Conservation (phyloP, 768 basidiomycete species). For the Lenzites betulinus region DNA sequence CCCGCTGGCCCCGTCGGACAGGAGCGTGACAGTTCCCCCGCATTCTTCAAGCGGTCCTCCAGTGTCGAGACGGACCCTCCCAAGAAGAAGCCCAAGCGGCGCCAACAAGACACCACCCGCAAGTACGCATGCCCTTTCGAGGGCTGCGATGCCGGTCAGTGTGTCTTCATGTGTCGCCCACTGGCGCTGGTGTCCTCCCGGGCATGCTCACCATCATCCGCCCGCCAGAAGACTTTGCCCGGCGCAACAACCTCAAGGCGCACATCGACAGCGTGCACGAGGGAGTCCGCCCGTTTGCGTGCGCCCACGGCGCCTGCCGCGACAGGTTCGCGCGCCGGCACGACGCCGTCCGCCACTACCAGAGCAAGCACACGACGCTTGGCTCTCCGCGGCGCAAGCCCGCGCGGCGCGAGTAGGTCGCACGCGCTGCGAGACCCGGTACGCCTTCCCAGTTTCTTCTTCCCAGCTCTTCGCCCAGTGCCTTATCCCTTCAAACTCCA, state of each 20-base stretch:
- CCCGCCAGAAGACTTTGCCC: not conserved
- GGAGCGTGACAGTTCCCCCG: too few species aligned
- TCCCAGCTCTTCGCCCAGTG: not conserved
- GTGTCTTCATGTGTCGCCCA: too few species aligned
- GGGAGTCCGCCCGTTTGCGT: not conserved
- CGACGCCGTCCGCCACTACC: slow-evolving; percentile 12
- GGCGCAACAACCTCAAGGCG: slow-evolving; percentile 12
- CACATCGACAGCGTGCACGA: slow-evolving; percentile 15
- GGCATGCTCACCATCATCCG: too few species aligned
- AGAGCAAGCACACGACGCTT: slow-evolving; percentile 9
- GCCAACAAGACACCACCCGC: too few species aligned
- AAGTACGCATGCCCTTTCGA: too few species aligned
- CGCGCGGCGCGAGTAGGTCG: not conserved
- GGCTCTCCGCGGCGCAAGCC: slow-evolving; percentile 19
- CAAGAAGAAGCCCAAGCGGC: too few species aligned
- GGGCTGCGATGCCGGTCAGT: too few species aligned
- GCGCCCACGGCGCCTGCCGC: not conserved
- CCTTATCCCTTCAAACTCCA: too few species aligned
- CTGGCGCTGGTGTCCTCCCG: too few species aligned
- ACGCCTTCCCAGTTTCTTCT: not conserved
- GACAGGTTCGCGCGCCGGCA: slow-evolving; percentile 12
- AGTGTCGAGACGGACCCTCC: too few species aligned
- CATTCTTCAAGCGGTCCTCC: too few species aligned
- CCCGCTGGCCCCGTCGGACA: too few species aligned
- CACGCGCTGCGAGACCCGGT: not conserved